phyloP scores from a whole-genome alignment of 768 basidiomycete species.

The Auricularia cornea region DNA sequence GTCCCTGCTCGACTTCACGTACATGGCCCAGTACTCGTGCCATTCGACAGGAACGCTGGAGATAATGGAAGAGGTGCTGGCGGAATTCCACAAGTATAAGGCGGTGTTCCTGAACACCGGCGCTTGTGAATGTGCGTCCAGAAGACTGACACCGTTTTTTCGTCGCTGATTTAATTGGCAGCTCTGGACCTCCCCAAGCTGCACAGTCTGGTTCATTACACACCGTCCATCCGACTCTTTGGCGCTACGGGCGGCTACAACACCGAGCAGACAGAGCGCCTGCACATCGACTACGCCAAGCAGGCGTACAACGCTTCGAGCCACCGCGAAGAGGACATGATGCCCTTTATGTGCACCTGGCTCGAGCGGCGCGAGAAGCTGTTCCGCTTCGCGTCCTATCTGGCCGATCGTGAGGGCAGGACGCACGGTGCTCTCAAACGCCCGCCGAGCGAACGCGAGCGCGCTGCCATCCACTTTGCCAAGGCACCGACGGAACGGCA shows the following conservation, averaged over 20 bases:
- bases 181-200: conserved; percentile 26
- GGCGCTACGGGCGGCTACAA: conserved; percentile 7
- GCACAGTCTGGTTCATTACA: conserved; percentile 13
- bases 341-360: background rate
- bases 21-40: conserved; percentile 13
- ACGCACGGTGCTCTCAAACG: background rate
- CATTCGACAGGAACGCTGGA: conserved; percentile 9
- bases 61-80: conserved; percentile 1
- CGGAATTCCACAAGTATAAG: conserved; percentile 9
- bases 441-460: background rate
- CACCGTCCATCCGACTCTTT: conserved; percentile 9
- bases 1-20: conserved; percentile 19
- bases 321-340: background rate
- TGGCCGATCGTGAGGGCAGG: background rate
- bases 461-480: background rate
- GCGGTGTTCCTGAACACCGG: conserved; percentile 3
- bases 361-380: background rate
- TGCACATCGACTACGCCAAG: background rate
- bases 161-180: background rate
- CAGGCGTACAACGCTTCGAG: background rate
- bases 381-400: background rate
- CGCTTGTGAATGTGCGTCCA: background rate
- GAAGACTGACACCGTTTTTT: background rate
- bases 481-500: background rate
- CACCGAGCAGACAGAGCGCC: background rate